phyloP scores from a whole-genome alignment of 1,139 yeast species.

The Nakaseomyces delphensis region DNA sequence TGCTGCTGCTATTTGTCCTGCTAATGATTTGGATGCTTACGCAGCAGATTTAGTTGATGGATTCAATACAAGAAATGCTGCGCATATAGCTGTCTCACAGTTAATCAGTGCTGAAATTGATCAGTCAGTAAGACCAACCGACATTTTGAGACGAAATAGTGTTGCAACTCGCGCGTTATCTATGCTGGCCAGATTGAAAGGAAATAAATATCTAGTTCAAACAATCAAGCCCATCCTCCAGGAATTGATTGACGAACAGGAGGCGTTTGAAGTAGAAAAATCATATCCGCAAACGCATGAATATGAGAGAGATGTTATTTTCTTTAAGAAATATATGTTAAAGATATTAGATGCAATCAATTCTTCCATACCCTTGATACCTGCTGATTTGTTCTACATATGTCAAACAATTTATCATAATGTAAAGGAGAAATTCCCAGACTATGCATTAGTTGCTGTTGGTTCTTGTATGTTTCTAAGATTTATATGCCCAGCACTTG shows the following conservation, averaged over 20 bases:
- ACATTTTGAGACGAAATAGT: slow-evolving; percentile 70
- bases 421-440: slow-evolving; percentile 60
- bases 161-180: slow-evolving; percentile 73
- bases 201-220: slow-evolving; percentile 46
- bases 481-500: slow-evolving; percentile 84
- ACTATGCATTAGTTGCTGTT: slow-evolving; percentile 55
- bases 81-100: slow-evolving; percentile 48
- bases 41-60: slow-evolving; percentile 64
- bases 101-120: slow-evolving; percentile 56
- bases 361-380: slow-evolving; percentile 49
- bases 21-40: slow-evolving; percentile 63
- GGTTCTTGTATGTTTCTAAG: slow-evolving; percentile 84
- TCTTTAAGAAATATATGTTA: slow-evolving; percentile 51
- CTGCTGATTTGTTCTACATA: slow-evolving; percentile 64
- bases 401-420: slow-evolving; percentile 62
- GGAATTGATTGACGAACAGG: slow-evolving; percentile 43
- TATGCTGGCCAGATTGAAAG: slow-evolving; percentile 59
- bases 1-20: slow-evolving; percentile 43
- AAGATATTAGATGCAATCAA: slow-evolving; percentile 56
- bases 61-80: slow-evolving; percentile 45
- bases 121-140: slow-evolving; percentile 54
- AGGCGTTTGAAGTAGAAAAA: slow-evolving; percentile 63
- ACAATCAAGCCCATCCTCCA: slow-evolving; percentile 49
- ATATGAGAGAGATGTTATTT: slow-evolving; percentile 38
- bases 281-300: slow-evolving; percentile 34